A percentile compares a stretch with the other conserved stretches of the same genome.
phyloP scores from a whole-genome alignment of 805 yeast genomes.

The Kazachstania bromeliacearum region DNA sequence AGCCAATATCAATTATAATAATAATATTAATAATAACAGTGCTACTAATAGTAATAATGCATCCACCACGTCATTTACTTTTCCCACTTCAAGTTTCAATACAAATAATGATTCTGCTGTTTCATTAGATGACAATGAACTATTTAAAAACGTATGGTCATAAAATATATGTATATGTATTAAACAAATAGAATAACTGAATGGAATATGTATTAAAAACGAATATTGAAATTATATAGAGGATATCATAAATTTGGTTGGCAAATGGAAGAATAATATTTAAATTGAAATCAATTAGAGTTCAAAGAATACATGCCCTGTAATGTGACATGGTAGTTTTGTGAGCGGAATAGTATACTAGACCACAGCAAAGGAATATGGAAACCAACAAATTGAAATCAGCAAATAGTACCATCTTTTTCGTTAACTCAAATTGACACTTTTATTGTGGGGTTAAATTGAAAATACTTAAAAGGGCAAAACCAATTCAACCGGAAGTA shows the following conservation, averaged over 20 bases:
- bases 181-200: background rate
- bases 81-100: conserved; percentile 3
- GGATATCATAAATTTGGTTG: background rate
- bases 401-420: background rate
- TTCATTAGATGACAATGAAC: conserved; percentile 46
- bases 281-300: background rate
- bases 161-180: conserved; percentile 14
- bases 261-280: background rate
- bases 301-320: background rate
- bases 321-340: conserved; percentile 1
- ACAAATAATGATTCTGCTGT: conserved; percentile 11
- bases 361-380: background rate
- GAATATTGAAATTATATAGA: background rate
- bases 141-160: conserved; percentile 63
- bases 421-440: too few relatives aligned
- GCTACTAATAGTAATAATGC: background rate
- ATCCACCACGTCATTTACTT: background rate
- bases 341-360: conserved; percentile 2
- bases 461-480: too few relatives aligned
- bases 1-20: conserved; percentile 4
- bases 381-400: conserved; percentile 1
- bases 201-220: background rate
- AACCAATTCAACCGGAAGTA: too few relatives aligned
- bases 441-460: too few relatives aligned
- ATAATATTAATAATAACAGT: conserved; percentile 11